phyloP scores from a whole-genome alignment of 148 eudicot genomes.

The Talinum fruticosum region DNA sequence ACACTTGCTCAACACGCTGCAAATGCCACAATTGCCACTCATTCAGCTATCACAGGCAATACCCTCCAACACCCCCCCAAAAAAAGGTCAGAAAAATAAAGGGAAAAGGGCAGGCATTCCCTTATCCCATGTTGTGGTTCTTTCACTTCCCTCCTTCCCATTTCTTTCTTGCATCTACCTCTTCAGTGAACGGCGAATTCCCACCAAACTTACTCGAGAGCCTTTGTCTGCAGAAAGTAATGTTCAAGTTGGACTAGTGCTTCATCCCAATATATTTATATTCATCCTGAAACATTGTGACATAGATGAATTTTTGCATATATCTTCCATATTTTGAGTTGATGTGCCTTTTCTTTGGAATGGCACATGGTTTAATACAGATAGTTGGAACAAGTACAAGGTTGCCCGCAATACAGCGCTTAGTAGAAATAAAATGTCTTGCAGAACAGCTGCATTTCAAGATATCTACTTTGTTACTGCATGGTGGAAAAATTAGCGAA shows the following conservation, averaged over 20 bases:
- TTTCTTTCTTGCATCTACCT: background rate
- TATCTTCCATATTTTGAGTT: constrained; percentile 2
- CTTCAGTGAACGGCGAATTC: background rate
- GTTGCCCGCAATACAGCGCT: constrained; percentile 85
- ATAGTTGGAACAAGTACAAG: constrained; percentile 88
- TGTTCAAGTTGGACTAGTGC: background rate
- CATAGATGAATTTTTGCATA: background rate
- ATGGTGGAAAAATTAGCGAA: constrained; percentile 83
- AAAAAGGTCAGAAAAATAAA: too few relatives aligned
- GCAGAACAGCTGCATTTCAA: constrained; percentile 97
- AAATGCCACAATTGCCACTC: too few relatives aligned
- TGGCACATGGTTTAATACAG: constrained; percentile 47
- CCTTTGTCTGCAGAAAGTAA: background rate
- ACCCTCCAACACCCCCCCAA: too few relatives aligned
- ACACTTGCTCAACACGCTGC: background rate
- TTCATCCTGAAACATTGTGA: background rate
- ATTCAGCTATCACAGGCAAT: too few relatives aligned
- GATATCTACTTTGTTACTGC: constrained; percentile 83
- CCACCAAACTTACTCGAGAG: background rate
- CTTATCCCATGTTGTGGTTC: background rate
- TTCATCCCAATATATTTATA: background rate
- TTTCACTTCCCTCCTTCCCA: background rate
- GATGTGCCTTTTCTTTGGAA: constrained; percentile 21
- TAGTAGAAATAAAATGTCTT: constrained; percentile 82
- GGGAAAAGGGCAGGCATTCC: too few relatives aligned